Evolutionary conservation across 345 rosid species (phyloP).

Genomic region (Eucalyptus marginata): DNA sequence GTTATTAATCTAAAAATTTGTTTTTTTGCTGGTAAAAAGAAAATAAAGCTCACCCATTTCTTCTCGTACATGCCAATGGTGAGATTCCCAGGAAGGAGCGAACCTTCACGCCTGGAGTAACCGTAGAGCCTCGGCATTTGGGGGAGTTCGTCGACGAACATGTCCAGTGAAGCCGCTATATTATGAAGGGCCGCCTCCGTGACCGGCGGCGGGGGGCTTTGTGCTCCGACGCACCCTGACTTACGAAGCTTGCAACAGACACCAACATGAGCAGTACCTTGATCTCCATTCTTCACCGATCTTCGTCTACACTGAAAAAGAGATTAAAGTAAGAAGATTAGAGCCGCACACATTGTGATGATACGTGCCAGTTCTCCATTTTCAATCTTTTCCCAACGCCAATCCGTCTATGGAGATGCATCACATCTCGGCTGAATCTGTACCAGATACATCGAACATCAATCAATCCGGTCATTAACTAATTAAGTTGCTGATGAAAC

Average conservation of each 20-base stretch:
- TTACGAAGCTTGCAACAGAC: not conserved
- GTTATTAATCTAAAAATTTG: not conserved
- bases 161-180: not conserved
- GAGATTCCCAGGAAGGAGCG: not conserved
- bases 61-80: constrained; percentile 4
- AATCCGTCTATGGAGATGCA: not conserved
- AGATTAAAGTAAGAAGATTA: not conserved
- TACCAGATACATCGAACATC: not conserved
- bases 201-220: not conserved
- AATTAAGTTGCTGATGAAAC: not conserved
- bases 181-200: not conserved
- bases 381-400: not conserved
- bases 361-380: not conserved
- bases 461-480: not conserved
- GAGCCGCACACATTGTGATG: not conserved
- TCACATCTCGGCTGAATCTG: not conserved
- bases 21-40: not conserved
- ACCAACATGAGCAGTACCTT: not conserved
- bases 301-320: not conserved
- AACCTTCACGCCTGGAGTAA: not conserved
- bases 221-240: not conserved
- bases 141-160: constrained; percentile 1
- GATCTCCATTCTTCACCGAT: not conserved
- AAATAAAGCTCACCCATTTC: not conserved
- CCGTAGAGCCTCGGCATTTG: not conserved